A percentile compares a stretch with the other conserved stretches of the same genome.
These are phyloP conservation scores for Pythium dissotocum DNA, from an alignment of 352 stramenopile species.

Conservation along the genomic window DNA sequence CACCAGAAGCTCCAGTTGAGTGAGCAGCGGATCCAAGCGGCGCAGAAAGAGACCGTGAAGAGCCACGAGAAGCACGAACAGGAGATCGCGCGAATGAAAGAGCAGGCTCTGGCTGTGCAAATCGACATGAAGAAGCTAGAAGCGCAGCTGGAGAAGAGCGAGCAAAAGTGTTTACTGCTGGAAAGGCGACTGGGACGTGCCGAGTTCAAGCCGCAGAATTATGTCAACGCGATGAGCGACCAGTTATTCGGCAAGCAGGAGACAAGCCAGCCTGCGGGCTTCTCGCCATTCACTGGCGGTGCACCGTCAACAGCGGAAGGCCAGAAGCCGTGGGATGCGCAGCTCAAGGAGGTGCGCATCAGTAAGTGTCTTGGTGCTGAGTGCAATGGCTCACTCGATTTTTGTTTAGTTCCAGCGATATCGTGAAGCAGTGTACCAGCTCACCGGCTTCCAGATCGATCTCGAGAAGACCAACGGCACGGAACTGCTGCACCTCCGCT, in stretches of 20 bases:
- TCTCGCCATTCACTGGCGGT: not conserved
- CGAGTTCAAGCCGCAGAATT: constrained; percentile 75
- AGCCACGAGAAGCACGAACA: constrained; percentile 29
- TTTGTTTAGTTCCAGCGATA: constrained; percentile 80
- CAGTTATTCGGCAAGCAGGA: constrained; percentile 48
- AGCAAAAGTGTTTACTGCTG: constrained; percentile 60
- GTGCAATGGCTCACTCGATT: too few relatives aligned
- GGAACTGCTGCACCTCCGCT: constrained; percentile 75
- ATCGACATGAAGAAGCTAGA: constrained; percentile 48
- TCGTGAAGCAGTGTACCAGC: constrained; percentile 85
- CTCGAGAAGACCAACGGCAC: constrained; percentile 78
- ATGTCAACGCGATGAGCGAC: constrained; percentile 75
- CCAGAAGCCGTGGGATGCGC: constrained; percentile 85
- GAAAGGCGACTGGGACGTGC: constrained; percentile 74
- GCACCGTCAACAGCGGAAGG: constrained; percentile 48
- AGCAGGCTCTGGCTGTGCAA: constrained; percentile 40
- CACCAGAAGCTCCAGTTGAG: constrained; percentile 54
- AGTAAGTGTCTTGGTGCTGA: too few relatives aligned
- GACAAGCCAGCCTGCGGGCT: constrained; percentile 23
- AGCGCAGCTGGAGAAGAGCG: constrained; percentile 64
- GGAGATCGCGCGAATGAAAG: constrained; percentile 52
- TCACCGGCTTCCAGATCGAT: constrained; percentile 89
- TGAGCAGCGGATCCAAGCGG: constrained; percentile 48
- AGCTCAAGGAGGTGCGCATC: constrained; percentile 89
- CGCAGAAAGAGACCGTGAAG: constrained; percentile 46